These are phyloP conservation scores for Candida krabiensis DNA, from an alignment of 805 yeast species.

Conservation along the genomic window DNA sequence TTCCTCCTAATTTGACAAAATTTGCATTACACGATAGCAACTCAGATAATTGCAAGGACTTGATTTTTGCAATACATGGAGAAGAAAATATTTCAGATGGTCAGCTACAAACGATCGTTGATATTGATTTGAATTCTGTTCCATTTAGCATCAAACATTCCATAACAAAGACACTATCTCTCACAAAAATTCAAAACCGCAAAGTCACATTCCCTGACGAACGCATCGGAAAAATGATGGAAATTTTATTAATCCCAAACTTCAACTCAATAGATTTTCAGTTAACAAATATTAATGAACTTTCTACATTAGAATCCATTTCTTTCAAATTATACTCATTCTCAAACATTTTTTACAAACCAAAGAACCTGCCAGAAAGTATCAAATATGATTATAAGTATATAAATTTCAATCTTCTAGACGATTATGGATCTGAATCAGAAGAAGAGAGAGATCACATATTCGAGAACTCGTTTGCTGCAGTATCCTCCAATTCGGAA, in stretches of 20 bases:
- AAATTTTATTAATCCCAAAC: constrained; percentile 18
- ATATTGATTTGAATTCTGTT: constrained; percentile 18
- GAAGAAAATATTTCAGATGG: not conserved
- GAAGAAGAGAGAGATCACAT: constrained; percentile 3
- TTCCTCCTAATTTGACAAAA: constrained; percentile 17
- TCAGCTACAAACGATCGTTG: not conserved
- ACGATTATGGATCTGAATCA: not conserved
- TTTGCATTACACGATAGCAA: constrained; percentile 21
- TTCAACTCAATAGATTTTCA: constrained; percentile 12
- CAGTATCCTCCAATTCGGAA: constrained; percentile 10
- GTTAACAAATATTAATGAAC: constrained; percentile 5
- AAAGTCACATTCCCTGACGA: constrained; percentile 8
- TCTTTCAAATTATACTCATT: constrained; percentile 14
- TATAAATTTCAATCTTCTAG: constrained; percentile 15
- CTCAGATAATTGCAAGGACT: constrained; percentile 16
- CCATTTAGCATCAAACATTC: constrained; percentile 8
- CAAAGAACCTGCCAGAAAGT: constrained; percentile 9
- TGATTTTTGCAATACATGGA: constrained; percentile 7
- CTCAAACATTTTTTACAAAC: constrained; percentile 21
- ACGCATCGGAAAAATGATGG: constrained; percentile 2
- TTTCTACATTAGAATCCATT: not conserved
- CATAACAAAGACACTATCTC: not conserved
- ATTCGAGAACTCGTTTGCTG: constrained; percentile 1
- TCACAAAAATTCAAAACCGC: constrained; percentile 6
- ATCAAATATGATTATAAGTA: constrained; percentile 11